Evolutionary conservation across 1,284 basidiomycete species (phyloP).

Genomic region (Meira miltonrushii): DNA sequence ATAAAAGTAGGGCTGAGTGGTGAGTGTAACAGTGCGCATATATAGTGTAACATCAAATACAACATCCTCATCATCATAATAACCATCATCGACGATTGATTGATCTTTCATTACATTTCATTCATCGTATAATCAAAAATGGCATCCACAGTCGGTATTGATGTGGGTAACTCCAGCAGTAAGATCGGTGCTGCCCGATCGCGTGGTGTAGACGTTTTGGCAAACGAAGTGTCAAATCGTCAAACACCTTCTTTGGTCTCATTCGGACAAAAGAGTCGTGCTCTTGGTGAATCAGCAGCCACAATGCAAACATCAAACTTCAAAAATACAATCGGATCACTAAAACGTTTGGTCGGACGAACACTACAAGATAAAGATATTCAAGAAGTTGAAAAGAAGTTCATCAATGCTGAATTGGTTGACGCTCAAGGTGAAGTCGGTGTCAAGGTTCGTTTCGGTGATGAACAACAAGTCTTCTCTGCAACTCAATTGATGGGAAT

Average conservation of each 20-base stretch:
- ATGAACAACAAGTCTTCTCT: constrained; percentile 47
- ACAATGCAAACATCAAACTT: constrained; percentile 52
- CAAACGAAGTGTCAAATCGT: constrained; percentile 51
- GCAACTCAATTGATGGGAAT: constrained; percentile 52
- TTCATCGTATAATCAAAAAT: constrained; percentile 16
- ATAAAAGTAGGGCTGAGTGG: no score
- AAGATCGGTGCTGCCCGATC: constrained; percentile 50
- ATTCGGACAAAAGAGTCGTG: constrained; percentile 48
- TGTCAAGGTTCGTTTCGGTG: constrained; percentile 48
- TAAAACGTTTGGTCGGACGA: constrained; percentile 50
- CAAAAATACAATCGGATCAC: constrained; percentile 51
- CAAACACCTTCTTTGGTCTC: constrained; percentile 48
- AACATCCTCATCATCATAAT: no score
- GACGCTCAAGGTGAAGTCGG: constrained; percentile 50
- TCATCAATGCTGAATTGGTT: constrained; percentile 50
- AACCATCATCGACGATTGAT: no score
- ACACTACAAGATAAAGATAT: constrained; percentile 43
- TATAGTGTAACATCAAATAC: no score
- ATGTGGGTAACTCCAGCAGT: constrained; percentile 46
- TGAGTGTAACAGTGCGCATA: no score
- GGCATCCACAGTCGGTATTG: constrained; percentile 49
- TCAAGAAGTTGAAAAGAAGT: constrained; percentile 49
- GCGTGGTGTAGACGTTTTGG: constrained; percentile 47
- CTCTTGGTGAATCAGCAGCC: constrained; percentile 49
- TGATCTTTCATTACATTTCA: neutral